Conservation (phyloP, 2,329 filamentous ascomycete species). For the Diaporthe helianthi region DNA sequence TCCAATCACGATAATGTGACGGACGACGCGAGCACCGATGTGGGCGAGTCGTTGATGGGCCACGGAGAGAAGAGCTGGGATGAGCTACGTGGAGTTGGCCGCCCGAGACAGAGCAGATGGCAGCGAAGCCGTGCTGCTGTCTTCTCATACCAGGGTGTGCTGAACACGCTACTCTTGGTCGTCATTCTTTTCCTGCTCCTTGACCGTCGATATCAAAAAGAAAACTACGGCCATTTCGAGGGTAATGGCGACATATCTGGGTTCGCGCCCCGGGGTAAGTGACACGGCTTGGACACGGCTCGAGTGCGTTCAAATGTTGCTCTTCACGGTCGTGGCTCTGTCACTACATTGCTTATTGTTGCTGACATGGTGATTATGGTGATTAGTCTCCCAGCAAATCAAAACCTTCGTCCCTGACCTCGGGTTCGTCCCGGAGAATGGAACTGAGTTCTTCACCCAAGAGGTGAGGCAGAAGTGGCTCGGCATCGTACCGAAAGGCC, state of each 20-base stretch:
- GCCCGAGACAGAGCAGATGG: conserved; percentile 33
- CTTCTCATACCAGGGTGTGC: conserved; percentile 37
- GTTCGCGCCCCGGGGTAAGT: conserved; percentile 48
- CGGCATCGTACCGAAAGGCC: conserved; percentile 48
- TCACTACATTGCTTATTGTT: not conserved
- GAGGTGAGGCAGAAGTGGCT: conserved; percentile 46
- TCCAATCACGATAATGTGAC: conserved; percentile 36
- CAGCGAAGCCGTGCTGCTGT: conserved; percentile 38
- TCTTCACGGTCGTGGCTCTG: not conserved
- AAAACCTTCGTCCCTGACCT: conserved; percentile 47
- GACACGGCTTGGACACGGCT: not conserved
- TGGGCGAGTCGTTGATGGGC: conserved; percentile 40
- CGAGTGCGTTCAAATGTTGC: too few relatives aligned
- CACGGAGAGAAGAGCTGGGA: conserved; percentile 43
- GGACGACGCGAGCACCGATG: conserved; percentile 40
- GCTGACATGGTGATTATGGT: not conserved
- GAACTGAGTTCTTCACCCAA: conserved; percentile 48
- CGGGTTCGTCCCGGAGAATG: conserved; percentile 47
- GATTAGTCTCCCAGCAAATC: conserved; percentile 48
- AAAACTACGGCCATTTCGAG: conserved; percentile 40
- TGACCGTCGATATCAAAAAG: conserved; percentile 40
- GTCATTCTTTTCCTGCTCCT: conserved; percentile 46
- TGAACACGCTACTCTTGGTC: conserved; percentile 46
- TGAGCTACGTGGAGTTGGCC: conserved; percentile 26
- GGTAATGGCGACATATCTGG: conserved; percentile 48